These are phyloP conservation scores for Ceratocystis destructans DNA, from an alignment of 2,329 filamentous ascomycete species.

Conservation along the genomic window DNA sequence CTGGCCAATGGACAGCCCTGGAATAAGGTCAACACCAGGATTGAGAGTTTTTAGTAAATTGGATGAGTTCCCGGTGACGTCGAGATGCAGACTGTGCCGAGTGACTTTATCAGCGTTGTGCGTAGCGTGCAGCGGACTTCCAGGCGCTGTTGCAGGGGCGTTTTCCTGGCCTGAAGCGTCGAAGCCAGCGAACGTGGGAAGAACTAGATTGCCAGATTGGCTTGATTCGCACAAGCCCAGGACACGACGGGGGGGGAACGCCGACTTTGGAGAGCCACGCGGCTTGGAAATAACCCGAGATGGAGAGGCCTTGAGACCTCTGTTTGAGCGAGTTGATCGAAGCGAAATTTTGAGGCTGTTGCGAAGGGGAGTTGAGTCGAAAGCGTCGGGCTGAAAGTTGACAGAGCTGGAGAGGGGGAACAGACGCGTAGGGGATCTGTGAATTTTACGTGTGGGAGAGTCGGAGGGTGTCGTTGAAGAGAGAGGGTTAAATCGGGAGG, in stretches of 20 bases:
- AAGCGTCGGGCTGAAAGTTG: constrained; percentile 46
- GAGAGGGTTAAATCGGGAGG: constrained; percentile 10
- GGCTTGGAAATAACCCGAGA: constrained; percentile 44
- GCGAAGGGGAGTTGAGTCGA: constrained; percentile 32
- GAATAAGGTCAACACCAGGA: constrained; percentile 15
- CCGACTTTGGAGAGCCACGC: constrained; percentile 65
- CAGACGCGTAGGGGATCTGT: constrained; percentile 17
- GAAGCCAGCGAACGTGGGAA: constrained; percentile 23
- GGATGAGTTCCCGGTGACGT: constrained; percentile 11
- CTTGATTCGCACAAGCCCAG: constrained; percentile 46
- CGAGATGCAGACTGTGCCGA: constrained; percentile 42
- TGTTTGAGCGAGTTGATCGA: constrained; percentile 46
- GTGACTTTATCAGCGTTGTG: constrained; percentile 35
- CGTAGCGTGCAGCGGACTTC: constrained; percentile 31
- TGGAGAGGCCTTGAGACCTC: constrained; percentile 33
- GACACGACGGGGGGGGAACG: constrained; percentile 53
- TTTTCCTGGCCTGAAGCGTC: constrained; percentile 31
- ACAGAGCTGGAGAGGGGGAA: constrained; percentile 15
- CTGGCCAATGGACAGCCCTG: constrained; percentile 16
- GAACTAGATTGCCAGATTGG: constrained; percentile 56
- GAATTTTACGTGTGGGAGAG: constrained; percentile 22
- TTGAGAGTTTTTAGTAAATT: constrained; percentile 6
- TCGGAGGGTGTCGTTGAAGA: constrained; percentile 14
- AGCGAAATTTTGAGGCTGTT: constrained; percentile 54
- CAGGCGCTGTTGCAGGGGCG: constrained; percentile 22